phyloP scores from a whole-genome alignment of 116 monocot genomes.

The Papilionanthe hybrid region DNA sequence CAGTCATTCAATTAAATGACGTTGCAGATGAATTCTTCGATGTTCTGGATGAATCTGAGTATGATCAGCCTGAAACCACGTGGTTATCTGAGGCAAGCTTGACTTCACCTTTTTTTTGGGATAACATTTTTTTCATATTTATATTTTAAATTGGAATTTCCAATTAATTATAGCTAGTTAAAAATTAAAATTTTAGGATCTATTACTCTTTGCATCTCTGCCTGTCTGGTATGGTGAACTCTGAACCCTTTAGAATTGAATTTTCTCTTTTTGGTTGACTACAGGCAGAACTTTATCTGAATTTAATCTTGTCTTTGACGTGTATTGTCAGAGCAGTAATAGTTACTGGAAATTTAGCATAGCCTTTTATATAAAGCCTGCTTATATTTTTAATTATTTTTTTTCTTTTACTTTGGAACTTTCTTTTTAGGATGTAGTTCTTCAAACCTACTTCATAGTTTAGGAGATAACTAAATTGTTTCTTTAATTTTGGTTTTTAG shows the following conservation, averaged over 20 bases:
- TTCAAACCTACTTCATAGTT: background rate
- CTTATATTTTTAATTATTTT: background rate
- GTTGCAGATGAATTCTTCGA: slow-evolving; percentile 95
- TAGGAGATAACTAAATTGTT: background rate
- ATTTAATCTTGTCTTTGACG: background rate
- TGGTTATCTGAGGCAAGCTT: slow-evolving; percentile 39
- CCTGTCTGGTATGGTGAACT: background rate
- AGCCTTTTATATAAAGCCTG: background rate
- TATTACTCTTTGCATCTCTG: background rate
- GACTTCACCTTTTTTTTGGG: slow-evolving; percentile 4
- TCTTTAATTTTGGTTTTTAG: background rate
- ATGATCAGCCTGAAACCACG: slow-evolving; percentile 35
- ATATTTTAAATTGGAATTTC: slow-evolving; percentile 1
- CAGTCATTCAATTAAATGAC: slow-evolving; percentile 75
- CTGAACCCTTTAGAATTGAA: background rate
- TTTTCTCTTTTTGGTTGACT: background rate
- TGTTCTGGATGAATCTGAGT: slow-evolving; percentile 70
- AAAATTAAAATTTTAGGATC: background rate
- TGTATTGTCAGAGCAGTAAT: background rate
- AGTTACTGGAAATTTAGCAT: background rate
- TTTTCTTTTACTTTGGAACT: background rate
- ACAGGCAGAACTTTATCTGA: background rate
- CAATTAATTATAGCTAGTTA: background rate
- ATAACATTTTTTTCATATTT: background rate
- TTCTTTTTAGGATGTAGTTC: background rate